Percentiles rank a stretch among this genome's conserved stretches.
Evolutionary conservation across 345 rosid genomes (phyloP).

Genomic region (Brassica nigra): DNA sequence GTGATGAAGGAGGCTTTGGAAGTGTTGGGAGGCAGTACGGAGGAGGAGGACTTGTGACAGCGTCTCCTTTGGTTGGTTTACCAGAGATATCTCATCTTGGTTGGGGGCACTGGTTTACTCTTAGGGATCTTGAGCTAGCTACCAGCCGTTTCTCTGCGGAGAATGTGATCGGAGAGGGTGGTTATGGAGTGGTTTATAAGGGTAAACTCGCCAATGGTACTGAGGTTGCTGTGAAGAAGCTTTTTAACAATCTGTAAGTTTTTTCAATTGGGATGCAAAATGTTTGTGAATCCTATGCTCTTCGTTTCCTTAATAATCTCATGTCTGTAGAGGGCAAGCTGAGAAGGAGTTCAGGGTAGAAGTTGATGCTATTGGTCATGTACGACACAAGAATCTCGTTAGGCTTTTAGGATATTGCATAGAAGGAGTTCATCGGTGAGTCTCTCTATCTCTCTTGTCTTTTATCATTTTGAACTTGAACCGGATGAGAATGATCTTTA

Average conservation of each 20-base stretch:
- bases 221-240: conserved; percentile 95
- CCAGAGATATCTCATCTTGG: conserved; percentile 96
- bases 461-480: neutral
- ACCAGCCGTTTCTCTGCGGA: conserved; percentile 72
- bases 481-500: neutral
- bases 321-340: conserved; percentile 84
- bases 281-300: neutral
- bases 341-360: conserved; percentile 95
- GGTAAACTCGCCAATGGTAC: conserved; percentile 89
- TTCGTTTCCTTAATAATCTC: conserved; percentile 8
- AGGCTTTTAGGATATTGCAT: conserved; percentile 91
- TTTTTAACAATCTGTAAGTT: conserved; percentile 83
- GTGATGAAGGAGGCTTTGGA: conserved; percentile 90
- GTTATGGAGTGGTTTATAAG: conserved; percentile 91
- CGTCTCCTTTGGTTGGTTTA: conserved; percentile 89
- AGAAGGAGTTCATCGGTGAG: conserved; percentile 90
- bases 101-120: conserved; percentile 99
- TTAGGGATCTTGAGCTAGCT: conserved; percentile 88
- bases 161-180: conserved; percentile 96
- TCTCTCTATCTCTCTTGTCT: neutral
- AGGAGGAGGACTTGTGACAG: conserved; percentile 54
- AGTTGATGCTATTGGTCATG: conserved; percentile 98
- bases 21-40: conserved; percentile 55
- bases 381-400: conserved; percentile 91
- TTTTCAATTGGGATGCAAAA: neutral